Percentiles rank a stretch among this genome's conserved stretches.
Evolutionary conservation across 306 rosid genomes (phyloP).

Genomic region (Hylodesmum podocarpum): DNA sequence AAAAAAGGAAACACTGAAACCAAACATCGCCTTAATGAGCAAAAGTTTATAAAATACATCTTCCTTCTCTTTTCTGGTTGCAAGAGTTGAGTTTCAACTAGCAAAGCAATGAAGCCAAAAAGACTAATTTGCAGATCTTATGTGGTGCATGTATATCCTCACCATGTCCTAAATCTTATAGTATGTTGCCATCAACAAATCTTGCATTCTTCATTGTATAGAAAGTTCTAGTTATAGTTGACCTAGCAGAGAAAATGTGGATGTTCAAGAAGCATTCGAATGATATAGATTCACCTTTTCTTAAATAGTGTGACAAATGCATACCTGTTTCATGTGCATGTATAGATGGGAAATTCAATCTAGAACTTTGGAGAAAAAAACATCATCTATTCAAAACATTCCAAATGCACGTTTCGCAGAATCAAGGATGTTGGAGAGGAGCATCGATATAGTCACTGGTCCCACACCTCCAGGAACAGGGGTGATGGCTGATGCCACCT

Average conservation of each 20-base stretch:
- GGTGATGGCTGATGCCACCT: conserved; percentile 57
- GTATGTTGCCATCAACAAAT: background rate
- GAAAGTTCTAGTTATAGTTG: background rate
- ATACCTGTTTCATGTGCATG: background rate
- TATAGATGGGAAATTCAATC: background rate
- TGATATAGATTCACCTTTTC: background rate
- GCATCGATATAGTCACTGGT: conserved; percentile 46
- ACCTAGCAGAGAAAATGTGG: background rate
- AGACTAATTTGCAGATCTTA: background rate
- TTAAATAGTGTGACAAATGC: background rate
- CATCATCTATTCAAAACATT: conserved; percentile 26
- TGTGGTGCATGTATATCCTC: background rate
- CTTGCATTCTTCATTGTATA: background rate
- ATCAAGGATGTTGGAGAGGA: conserved; percentile 51
- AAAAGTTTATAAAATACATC: conserved; percentile 1
- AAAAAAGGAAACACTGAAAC: too few species aligned
- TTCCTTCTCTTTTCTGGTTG: background rate
- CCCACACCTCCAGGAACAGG: conserved; percentile 61
- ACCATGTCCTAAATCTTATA: background rate
- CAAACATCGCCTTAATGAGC: too few species aligned
- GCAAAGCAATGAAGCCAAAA: conserved; percentile 4
- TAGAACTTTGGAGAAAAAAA: background rate
- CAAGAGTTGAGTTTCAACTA: background rate
- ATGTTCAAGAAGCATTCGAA: background rate
- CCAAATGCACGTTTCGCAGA: conserved; percentile 45